These are phyloP conservation scores for Alloteropsis angusta DNA, from an alignment of 202 grass and related monocot species.

Conservation along the genomic window DNA sequence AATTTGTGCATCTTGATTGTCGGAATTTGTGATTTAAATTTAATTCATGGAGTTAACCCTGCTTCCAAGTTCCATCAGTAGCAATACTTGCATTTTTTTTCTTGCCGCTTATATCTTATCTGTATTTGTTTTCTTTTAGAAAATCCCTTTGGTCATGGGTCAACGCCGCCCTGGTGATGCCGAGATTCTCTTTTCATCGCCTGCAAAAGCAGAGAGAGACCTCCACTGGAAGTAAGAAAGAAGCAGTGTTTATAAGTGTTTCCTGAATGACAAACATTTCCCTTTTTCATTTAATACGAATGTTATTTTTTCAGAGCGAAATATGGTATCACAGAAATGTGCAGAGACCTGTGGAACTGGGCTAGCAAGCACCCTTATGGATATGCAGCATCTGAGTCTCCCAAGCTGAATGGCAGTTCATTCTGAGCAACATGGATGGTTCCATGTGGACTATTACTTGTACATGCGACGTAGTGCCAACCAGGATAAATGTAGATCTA, in stretches of 20 bases:
- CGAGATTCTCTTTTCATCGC: constrained; percentile 69
- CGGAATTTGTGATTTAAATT: neutral
- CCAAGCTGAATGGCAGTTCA: constrained; percentile 43
- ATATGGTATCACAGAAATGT: constrained; percentile 84
- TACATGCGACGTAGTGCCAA: constrained; percentile 40
- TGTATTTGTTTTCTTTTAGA: constrained; percentile 29
- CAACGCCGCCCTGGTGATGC: constrained; percentile 73
- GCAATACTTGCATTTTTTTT: neutral
- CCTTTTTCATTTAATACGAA: neutral
- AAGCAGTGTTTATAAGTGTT: neutral
- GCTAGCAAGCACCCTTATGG: constrained; percentile 86
- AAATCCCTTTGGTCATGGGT: constrained; percentile 77
- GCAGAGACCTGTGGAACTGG: constrained; percentile 97
- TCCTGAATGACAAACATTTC: neutral
- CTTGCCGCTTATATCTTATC: neutral
- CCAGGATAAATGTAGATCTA: constrained; percentile 37
- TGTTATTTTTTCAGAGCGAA: constrained; percentile 56
- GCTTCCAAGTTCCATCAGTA: neutral
- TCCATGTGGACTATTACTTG: constrained; percentile 24
- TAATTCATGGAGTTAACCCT: neutral
- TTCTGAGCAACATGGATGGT: constrained; percentile 11
- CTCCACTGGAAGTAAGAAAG: constrained; percentile 84
- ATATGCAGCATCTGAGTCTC: constrained; percentile 48
- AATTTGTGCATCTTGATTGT: neutral
- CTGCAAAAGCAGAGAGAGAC: constrained; percentile 84